Conservation (phyloP, 2,329 filamentous ascomycete species). For the Penicillium sp. region DNA sequence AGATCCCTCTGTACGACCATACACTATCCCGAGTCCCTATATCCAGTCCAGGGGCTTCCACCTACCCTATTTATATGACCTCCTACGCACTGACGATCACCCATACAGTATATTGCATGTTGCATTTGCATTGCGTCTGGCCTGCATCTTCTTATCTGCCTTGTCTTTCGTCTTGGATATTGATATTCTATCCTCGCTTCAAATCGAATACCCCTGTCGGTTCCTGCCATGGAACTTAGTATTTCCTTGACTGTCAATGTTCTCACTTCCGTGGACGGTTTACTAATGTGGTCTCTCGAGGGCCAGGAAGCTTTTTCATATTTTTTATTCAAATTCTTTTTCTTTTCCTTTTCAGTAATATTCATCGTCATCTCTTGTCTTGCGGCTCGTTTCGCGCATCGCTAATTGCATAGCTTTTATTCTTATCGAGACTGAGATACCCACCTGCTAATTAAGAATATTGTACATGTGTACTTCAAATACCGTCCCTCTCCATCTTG, state of each 20-base stretch:
- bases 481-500: fast-evolving
- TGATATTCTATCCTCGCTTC: not conserved
- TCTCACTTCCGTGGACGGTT: not conserved
- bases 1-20: not conserved
- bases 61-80: slow-evolving; percentile 8
- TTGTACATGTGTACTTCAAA: not conserved
- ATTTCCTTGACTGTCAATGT: not conserved
- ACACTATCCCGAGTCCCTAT: not conserved
- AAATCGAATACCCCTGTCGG: not conserved
- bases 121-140: slow-evolving; percentile 21
- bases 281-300: not conserved
- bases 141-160: not conserved
- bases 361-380: not conserved
- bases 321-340: no score
- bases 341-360: not conserved
- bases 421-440: slow-evolving; percentile 22
- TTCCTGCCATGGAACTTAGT: not conserved
- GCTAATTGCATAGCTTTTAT: slow-evolving; percentile 6
- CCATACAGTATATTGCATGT: slow-evolving; percentile 4
- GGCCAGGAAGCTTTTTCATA: not conserved
- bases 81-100: slow-evolving; percentile 14
- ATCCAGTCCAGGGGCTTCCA: not conserved
- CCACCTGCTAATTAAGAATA: slow-evolving; percentile 6
- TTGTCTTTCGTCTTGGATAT: slow-evolving; percentile 6
- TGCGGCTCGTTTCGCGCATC: not conserved